Conservation (phyloP, 768 basidiomycete species). For the Suillus luteus region DNA sequence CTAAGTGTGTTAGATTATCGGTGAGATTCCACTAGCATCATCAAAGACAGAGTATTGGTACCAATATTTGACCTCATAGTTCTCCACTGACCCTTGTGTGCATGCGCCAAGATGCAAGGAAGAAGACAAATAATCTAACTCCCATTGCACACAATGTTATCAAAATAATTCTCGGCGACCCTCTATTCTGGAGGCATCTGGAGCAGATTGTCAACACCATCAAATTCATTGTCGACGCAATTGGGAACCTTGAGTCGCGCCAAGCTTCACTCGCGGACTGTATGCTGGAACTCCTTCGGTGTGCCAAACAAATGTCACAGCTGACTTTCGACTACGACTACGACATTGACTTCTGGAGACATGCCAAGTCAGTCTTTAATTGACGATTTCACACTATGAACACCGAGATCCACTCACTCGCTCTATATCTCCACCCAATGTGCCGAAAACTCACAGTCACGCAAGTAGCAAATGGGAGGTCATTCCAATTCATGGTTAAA, state of each 20-base stretch:
- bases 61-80: not conserved
- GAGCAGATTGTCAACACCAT: not conserved
- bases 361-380: too few species aligned
- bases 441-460: too few species aligned
- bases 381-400: too few species aligned
- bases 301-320: not conserved
- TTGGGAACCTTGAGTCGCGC: conserved; percentile 29
- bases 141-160: not conserved
- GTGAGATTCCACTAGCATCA: not conserved
- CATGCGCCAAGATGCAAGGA: not conserved
- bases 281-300: conserved; percentile 31
- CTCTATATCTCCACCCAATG: too few species aligned
- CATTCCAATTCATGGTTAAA: conserved; percentile 5
- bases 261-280: conserved; percentile 31
- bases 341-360: not conserved
- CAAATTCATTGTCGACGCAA: conserved; percentile 33
- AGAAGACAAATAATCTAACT: not conserved
- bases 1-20: not conserved
- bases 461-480: not conserved
- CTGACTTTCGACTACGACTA: not conserved
- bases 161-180: not conserved
- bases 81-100: not conserved
- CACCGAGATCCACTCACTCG: too few species aligned
- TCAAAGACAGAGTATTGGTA: too few species aligned
- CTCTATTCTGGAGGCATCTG: not conserved